Base-by-base conservation (phyloP, 1,284 basidiomycete species). In the Tilletia caries region DNA sequence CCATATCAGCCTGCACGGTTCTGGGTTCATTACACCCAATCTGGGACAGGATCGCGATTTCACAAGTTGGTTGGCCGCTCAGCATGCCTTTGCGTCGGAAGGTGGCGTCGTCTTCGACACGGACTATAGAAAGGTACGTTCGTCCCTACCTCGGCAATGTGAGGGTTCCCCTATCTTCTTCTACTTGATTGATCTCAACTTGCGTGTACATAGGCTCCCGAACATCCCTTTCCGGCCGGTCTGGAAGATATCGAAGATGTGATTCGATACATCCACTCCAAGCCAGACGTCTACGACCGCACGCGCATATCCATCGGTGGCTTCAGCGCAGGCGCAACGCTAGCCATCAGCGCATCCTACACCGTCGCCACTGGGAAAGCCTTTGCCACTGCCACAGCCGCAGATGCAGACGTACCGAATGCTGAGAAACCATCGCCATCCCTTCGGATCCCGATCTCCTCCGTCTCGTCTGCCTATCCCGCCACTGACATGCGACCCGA, bases 291-390 rank as follows among this genome's bases (percentile, higher is more conserved):
- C 58, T 80, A 62, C 58, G 58, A 62, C 58, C 58, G 58, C 0
- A 20, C 67, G 13, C 72, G 71, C 20, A 62, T 78, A 65, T 73
- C 78, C 1, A 65, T 79, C 25, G 76, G 77, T 4, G 80, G 80
- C 23, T 77, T 78, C 65, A 77, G 75, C 10, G 80, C 79, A 2
- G 80, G 80, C 43, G 80, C 74, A 62, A 79, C 75, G 29, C 71
- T 82, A 6, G 77, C 77, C 23, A 68, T 82, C 8, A 71, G 68
- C 34, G 70, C 71, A 1, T 67, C 73, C 2, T 62, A 62, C 58
- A 62, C 32, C n/a, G 58, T 62, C 29, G 4, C 58, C 58, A 62
- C 20, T 23, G 58, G 58, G 27, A 8, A 18, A 6, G 58, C 58
- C 29, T 62, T 33, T 15, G 25, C 29, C 12, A 29, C 52, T 6